phyloP scores from a whole-genome alignment of 345 rosid genomes.

The Acer yangbiense region DNA sequence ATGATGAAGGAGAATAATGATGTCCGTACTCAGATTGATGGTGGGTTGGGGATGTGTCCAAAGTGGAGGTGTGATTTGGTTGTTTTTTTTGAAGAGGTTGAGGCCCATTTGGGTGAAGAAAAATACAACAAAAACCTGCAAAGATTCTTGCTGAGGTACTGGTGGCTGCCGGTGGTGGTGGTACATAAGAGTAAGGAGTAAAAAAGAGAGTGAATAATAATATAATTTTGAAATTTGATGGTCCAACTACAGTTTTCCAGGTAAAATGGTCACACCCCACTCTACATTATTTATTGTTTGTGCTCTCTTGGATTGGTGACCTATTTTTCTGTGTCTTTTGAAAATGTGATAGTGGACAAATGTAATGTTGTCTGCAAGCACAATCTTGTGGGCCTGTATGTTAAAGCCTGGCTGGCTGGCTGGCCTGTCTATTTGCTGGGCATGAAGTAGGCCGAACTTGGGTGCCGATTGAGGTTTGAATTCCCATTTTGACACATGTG shows the following conservation, averaged over 20 bases:
- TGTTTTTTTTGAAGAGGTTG: neutral
- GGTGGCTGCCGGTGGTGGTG: neutral
- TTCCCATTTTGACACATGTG: too few relatives aligned
- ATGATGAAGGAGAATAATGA: neutral
- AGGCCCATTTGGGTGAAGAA: constrained; percentile 27
- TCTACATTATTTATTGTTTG: neutral
- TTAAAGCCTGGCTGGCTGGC: neutral
- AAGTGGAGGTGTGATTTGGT: constrained; percentile 9
- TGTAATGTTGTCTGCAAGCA: neutral
- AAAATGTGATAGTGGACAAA: neutral
- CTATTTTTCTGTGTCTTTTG: too few relatives aligned
- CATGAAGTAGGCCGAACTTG: neutral
- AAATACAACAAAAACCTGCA: constrained; percentile 36
- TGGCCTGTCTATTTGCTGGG: neutral
- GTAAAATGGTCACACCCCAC: constrained; percentile 6
- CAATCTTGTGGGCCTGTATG: neutral
- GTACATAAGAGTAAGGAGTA: neutral
- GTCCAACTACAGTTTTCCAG: constrained; percentile 37
- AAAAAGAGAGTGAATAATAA: neutral
- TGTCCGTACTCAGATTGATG: neutral
- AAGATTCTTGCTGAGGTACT: constrained; percentile 40
- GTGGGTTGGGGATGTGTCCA: constrained; percentile 11
- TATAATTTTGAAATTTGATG: constrained; percentile 16
- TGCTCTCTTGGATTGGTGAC: neutral
- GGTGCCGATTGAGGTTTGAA: neutral